These are phyloP conservation scores for Candida pseudoviswanathii DNA, from an alignment of 1,139 yeast species.

Conservation along the genomic window DNA sequence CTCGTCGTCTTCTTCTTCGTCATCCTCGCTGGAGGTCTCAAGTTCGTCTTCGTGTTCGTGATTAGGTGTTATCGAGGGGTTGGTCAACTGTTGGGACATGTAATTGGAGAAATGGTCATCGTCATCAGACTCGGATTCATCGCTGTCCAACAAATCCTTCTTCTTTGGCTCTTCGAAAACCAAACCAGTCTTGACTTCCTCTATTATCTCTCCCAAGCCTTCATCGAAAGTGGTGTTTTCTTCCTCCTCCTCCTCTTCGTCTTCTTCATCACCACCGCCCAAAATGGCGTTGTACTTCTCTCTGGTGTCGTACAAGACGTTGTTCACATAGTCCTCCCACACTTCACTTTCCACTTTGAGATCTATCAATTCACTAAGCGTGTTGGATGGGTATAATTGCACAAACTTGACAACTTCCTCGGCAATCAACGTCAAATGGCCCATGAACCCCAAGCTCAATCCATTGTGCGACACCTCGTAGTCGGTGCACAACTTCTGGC, in stretches of 20 bases:
- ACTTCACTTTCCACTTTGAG: constrained; percentile 58
- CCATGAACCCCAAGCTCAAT: constrained; percentile 92
- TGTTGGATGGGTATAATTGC: constrained; percentile 65
- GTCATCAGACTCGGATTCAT: constrained; percentile 33
- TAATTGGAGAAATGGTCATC: constrained; percentile 65
- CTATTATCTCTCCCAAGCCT: constrained; percentile 44
- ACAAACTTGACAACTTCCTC: constrained; percentile 97
- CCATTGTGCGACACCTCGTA: constrained; percentile 64
- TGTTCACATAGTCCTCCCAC: constrained; percentile 87
- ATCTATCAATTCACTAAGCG: constrained; percentile 62
- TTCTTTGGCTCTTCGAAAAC: constrained; percentile 23
- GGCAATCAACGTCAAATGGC: constrained; percentile 91
- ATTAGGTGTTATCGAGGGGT: constrained; percentile 52
- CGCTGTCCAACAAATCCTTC: constrained; percentile 21
- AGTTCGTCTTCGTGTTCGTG: constrained; percentile 20
- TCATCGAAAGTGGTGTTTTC: constrained; percentile 52
- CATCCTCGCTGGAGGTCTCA: constrained; percentile 24
- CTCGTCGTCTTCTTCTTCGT: constrained; percentile 50
- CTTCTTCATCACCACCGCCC: constrained; percentile 65
- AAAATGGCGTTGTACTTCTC: constrained; percentile 94
- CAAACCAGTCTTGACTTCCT: constrained; percentile 39
- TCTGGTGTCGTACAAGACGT: constrained; percentile 82
- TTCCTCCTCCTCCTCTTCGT: constrained; percentile 38
- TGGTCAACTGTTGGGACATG: constrained; percentile 79
- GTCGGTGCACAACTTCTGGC: constrained; percentile 74